Evolutionary conservation across 2,329 filamentous ascomycete species (phyloP), one percentile per base, ranked within the genome.

Genomic region (Aspergillus calidoustus): DNA sequence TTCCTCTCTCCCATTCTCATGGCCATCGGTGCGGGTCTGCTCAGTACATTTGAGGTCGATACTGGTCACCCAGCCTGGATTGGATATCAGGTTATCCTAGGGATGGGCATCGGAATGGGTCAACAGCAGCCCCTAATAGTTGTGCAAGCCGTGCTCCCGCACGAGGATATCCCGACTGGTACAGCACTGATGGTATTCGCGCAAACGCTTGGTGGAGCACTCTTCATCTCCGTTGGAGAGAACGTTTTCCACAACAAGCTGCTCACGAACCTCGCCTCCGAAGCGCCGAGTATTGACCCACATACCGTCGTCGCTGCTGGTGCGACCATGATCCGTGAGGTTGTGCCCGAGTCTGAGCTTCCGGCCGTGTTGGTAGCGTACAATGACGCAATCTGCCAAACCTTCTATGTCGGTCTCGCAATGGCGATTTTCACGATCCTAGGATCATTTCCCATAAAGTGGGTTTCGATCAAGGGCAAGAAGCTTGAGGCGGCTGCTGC

Each of bases 391-490:
- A 64, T 80, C 22, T 75, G 72, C 7, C 62, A 77, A 48, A 75
- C 77, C 0, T 80, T 76, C 65, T 78, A 78, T 60, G 73, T 76
- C n/a, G 64, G 69, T 22, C 71, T 78, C 5, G 76, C 72, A 1
- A 77, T 79, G 72, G 69, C 71, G 9, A 72, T 71, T n/a, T 54
- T 79, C 43, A 71, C 70, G 3, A 62, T 76, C 5, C 46, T 79
- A 38, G 74, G 72, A 0, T 72, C 74, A 1, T 62, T 77, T 28
- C 74, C 72, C 34, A 65, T 80, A 13, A 72, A 79, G 62, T 80
- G 78, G 78, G 70, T 76, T 56, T 78, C 73, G 4, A 75, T 80
- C 28, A 79, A 77, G 65, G 74, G 72, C 4, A 75, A 68, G 58
- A 73, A 71, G 31, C 54, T 74, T 48, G 70, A 74, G 3, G 61